phyloP scores from a whole-genome alignment of 1,284 basidiomycete genomes.

The Rhodofomes roseus region DNA sequence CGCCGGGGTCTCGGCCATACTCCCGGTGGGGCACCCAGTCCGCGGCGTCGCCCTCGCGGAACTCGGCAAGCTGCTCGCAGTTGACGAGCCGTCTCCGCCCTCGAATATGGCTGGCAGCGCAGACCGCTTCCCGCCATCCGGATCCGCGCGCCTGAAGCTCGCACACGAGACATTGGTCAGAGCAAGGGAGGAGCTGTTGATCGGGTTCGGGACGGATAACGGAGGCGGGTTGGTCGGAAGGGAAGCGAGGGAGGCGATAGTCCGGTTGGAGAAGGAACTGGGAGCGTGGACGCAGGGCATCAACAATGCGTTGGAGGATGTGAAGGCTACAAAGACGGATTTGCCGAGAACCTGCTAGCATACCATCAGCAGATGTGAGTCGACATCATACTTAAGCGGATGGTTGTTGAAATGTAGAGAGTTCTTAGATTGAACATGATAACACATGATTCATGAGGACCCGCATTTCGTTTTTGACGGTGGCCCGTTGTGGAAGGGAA shows the following conservation, averaged over 20 bases:
- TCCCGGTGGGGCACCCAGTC: constrained; percentile 73
- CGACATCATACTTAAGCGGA: background rate
- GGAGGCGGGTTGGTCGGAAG: constrained; percentile 62
- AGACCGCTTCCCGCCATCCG: constrained; percentile 57
- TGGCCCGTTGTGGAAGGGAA: too few relatives aligned
- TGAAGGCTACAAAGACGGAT: constrained; percentile 6
- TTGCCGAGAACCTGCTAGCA: background rate
- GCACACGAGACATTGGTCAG: constrained; percentile 60
- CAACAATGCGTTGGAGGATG: constrained; percentile 42
- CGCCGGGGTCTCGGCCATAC: constrained; percentile 53
- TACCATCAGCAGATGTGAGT: background rate
- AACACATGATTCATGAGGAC: too few relatives aligned
- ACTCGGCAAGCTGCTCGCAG: constrained; percentile 75
- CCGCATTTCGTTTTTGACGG: too few relatives aligned
- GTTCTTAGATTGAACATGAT: too few relatives aligned
- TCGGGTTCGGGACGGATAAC: constrained; percentile 59
- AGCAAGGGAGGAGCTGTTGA: constrained; percentile 53
- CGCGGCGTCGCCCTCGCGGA: constrained; percentile 76
- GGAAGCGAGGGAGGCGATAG: constrained; percentile 50
- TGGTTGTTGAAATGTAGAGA: too few relatives aligned
- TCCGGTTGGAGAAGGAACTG: constrained; percentile 64
- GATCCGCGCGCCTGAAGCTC: constrained; percentile 54
- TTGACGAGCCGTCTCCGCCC: constrained; percentile 58
- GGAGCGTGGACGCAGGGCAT: constrained; percentile 60
- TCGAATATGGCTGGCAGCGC: constrained; percentile 2